Evolutionary conservation across 1,284 basidiomycete genomes (phyloP).

Genomic region (Cryptococcus sp.): DNA sequence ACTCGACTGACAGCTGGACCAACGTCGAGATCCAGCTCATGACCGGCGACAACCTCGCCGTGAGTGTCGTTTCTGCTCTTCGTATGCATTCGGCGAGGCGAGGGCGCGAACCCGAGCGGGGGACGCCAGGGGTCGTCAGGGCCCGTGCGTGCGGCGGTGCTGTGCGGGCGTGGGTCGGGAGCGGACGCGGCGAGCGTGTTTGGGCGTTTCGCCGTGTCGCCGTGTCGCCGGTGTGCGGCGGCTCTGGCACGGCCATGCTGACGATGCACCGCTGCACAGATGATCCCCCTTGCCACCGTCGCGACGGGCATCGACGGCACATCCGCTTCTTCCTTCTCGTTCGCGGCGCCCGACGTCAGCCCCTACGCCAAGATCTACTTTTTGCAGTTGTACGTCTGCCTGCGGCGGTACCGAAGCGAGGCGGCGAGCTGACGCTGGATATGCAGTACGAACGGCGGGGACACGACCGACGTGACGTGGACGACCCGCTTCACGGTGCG

Average conservation of each 20-base stretch:
- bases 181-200: neutral
- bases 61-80: constrained; percentile 14
- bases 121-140: neutral
- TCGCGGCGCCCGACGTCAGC: constrained; percentile 42
- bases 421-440: neutral
- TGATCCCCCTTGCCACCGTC: constrained; percentile 24
- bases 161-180: neutral
- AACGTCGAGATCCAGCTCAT: constrained; percentile 46
- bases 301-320: constrained; percentile 44
- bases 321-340: constrained; percentile 24
- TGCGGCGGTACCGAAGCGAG: neutral
- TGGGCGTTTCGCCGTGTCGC: neutral
- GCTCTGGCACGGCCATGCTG: neutral
- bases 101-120: neutral
- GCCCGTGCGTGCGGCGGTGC: neutral
- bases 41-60: constrained; percentile 44
- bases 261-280: constrained; percentile 1
- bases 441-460: constrained; percentile 30
- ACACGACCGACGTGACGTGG: constrained; percentile 36
- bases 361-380: constrained; percentile 51
- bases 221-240: neutral
- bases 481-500: constrained; percentile 50
- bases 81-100: neutral
- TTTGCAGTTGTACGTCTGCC: constrained; percentile 44
- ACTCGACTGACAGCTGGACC: constrained; percentile 48